These are phyloP conservation scores for Ophiostoma angusticollis DNA, from an alignment of 2,329 filamentous ascomycete genomes.

Conservation along the genomic window DNA sequence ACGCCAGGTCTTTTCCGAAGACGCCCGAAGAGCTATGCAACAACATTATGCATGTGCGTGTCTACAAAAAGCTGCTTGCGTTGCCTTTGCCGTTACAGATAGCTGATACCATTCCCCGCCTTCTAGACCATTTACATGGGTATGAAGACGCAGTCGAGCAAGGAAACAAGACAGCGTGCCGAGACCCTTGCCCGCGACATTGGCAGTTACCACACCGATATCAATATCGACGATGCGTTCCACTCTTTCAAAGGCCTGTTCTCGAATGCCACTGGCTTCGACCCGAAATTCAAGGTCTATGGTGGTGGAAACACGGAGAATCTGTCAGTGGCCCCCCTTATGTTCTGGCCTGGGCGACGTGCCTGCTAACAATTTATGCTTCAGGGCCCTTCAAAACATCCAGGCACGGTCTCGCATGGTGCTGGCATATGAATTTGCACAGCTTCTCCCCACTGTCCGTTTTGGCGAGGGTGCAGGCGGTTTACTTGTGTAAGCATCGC, in stretches of 20 bases:
- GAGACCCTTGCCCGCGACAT: conserved; percentile 47
- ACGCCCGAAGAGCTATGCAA: conserved; percentile 47
- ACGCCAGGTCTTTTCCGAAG: conserved; percentile 28
- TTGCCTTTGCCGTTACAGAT: background rate
- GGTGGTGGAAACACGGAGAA: conserved; percentile 51
- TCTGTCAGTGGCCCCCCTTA: conserved; percentile 21
- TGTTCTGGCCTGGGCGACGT: too few relatives aligned
- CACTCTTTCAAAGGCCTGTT: conserved; percentile 48
- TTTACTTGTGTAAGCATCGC: conserved; percentile 11
- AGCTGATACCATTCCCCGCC: background rate
- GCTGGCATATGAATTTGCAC: conserved; percentile 36
- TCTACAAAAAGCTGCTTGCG: background rate
- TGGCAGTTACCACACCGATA: conserved; percentile 57
- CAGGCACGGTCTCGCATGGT: conserved; percentile 48
- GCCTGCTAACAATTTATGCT: too few relatives aligned
- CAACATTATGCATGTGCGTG: conserved; percentile 20
- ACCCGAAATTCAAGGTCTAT: conserved; percentile 43
- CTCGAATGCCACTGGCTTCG: conserved; percentile 43
- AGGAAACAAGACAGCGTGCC: conserved; percentile 55
- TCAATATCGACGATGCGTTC: conserved; percentile 60
- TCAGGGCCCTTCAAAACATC: conserved; percentile 48
- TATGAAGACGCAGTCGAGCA: conserved; percentile 51
- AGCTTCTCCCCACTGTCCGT: conserved; percentile 12
- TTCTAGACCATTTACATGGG: conserved; percentile 55
- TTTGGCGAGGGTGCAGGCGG: conserved; percentile 13